Base-by-base conservation (phyloP, 1,139 yeast species). In the Suhomyces bokatorum region DNA sequence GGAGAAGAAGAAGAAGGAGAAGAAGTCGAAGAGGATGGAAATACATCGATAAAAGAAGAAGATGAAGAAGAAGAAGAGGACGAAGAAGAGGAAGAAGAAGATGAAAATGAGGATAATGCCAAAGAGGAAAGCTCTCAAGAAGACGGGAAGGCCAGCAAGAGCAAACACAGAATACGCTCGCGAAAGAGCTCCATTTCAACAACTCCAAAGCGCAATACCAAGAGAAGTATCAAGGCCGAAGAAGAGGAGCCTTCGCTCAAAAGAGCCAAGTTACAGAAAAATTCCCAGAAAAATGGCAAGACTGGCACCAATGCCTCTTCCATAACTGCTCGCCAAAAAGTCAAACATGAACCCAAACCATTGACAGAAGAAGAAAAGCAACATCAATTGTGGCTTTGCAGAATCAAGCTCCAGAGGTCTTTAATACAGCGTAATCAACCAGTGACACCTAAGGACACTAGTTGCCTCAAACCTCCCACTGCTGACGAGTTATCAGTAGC, bases 401-500 rank as follows among this genome's bases (percentile, higher is more conserved):
- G 79, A 35, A 72, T 72, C 47, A 72, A 73, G 50, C 64, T 74
- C 42, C 79, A 74, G 57, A 59, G 76, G 49, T 64, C 77, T 13
- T 60, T 74, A 30, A 73, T 74, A 46, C 79, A 74, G 56, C 52
- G 78, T 51, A 71, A 70, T 52, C 73, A 70, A 48, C 70, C 75
- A 1, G 63, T 60, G 13, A 66, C 72, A 0, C 75, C 75, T 4
- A 58, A 62, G 22, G 71, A 69, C 44, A 63, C 69, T 14, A 59
- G 51, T 38, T 55, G 55, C 30, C 64, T 62, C 46, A 67, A 69
- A 16, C 73, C 73, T 11, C 77, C 77, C 4, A 64, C 83, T 4
- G 75, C 77, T 4, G 79, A 78, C 39, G 87, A 83, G 58, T 69
- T 83, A 50, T 72, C 71, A 54, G 69, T 78, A 13, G 78, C 83